Evolutionary conservation across 2,329 filamentous ascomycete species (phyloP).

Genomic region (Fusarium avenaceum): DNA sequence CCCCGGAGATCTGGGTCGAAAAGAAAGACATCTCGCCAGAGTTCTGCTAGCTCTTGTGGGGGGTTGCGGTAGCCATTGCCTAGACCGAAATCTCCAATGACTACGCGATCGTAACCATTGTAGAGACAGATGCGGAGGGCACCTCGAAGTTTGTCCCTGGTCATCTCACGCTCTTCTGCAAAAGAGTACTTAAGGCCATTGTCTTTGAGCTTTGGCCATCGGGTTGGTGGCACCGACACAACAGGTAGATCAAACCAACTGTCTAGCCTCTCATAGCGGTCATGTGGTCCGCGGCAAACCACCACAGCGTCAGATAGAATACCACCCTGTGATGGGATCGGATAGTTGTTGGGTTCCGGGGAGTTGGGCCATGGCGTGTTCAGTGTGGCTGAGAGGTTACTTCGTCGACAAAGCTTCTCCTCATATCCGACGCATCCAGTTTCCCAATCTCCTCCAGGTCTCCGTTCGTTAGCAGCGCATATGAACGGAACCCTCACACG

Average conservation of each 20-base stretch:
- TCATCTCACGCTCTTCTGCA: constrained; percentile 76
- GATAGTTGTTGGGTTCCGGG: constrained; percentile 70
- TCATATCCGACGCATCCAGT: constrained; percentile 65
- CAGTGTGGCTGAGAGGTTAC: constrained; percentile 78
- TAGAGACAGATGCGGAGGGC: constrained; percentile 78
- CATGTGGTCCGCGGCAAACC: constrained; percentile 78
- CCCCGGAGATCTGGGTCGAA: constrained; percentile 73
- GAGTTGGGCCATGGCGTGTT: constrained; percentile 69
- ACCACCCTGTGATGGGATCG: constrained; percentile 77
- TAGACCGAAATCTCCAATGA: constrained; percentile 75
- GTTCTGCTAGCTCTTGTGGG: constrained; percentile 72
- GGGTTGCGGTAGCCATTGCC: constrained; percentile 75
- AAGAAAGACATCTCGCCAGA: constrained; percentile 75
- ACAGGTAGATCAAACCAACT: constrained; percentile 74
- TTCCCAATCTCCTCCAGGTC: constrained; percentile 85
- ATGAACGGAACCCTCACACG: constrained; percentile 71
- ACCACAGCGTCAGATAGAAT: constrained; percentile 79
- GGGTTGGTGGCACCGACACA: constrained; percentile 79
- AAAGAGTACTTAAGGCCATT: constrained; percentile 79
- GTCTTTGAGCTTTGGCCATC: constrained; percentile 79
- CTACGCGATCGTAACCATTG: constrained; percentile 68
- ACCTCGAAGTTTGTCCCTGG: constrained; percentile 78
- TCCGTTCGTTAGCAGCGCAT: constrained; percentile 81
- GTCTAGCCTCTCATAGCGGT: constrained; percentile 71
- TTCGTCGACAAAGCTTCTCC: constrained; percentile 80